Conservation (phyloP, 2,329 filamentous ascomycete species). For the Aspergillus pseudoviridinutans region DNA sequence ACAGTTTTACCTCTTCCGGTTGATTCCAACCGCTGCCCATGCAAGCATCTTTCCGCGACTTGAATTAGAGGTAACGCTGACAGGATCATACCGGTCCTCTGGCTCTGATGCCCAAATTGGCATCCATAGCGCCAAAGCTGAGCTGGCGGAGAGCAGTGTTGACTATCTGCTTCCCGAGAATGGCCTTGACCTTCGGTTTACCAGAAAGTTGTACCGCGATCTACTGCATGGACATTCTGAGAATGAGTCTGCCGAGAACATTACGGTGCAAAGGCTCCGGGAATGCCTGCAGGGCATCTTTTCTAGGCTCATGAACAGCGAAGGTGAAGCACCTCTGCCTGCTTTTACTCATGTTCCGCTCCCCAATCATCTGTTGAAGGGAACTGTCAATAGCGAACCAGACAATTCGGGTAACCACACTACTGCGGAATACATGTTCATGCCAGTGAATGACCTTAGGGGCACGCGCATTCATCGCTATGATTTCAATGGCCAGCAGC, state of each 20-base stretch:
- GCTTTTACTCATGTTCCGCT: conserved; percentile 29
- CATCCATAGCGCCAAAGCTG: conserved; percentile 27
- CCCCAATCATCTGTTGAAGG: conserved; percentile 20
- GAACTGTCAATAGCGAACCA: not conserved
- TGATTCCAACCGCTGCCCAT: conserved; percentile 28
- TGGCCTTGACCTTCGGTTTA: conserved; percentile 37
- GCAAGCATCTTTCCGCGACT: conserved; percentile 26
- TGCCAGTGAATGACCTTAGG: conserved; percentile 27
- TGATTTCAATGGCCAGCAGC: conserved; percentile 27
- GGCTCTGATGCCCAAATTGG: conserved; percentile 10
- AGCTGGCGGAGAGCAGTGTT: conserved; percentile 28
- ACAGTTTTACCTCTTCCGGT: conserved; percentile 26
- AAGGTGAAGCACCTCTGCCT: conserved; percentile 21
- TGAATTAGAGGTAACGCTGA: conserved; percentile 28
- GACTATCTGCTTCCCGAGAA: conserved; percentile 40
- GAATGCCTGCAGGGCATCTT: conserved; percentile 19
- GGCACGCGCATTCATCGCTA: conserved; percentile 28
- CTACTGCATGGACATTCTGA: conserved; percentile 14
- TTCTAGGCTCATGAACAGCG: conserved; percentile 5
- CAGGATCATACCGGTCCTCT: not conserved
- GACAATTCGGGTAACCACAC: conserved; percentile 11
- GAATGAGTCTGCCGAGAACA: conserved; percentile 3
- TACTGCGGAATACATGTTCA: conserved; percentile 32
- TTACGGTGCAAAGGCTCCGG: conserved; percentile 19
- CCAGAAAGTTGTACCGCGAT: conserved; percentile 28